phyloP scores from a whole-genome alignment of 768 basidiomycete species.

The Hysterangium stoloniferum region DNA sequence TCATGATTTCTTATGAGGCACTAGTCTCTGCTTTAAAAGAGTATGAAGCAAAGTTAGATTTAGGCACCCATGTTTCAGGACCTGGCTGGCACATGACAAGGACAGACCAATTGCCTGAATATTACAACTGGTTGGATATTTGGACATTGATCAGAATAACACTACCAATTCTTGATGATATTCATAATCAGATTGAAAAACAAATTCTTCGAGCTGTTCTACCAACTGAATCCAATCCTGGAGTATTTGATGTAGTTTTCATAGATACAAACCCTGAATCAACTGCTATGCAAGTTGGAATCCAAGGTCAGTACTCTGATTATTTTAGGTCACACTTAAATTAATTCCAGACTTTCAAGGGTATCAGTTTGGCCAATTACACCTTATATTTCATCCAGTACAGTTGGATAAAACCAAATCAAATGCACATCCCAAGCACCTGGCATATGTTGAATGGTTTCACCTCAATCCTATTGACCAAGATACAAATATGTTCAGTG shows the following conservation, averaged over 20 bases:
- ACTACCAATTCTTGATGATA: constrained; percentile 21
- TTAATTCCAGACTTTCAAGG: background rate
- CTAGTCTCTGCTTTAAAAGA: background rate
- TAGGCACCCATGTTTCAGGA: background rate
- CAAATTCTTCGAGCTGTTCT: background rate
- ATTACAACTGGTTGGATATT: background rate
- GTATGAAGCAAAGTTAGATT: background rate
- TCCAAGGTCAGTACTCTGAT: background rate
- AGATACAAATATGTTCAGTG: background rate
- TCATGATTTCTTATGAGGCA: background rate
- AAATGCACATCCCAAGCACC: constrained; percentile 8
- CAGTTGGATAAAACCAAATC: constrained; percentile 1
- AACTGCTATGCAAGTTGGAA: background rate
- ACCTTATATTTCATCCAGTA: constrained; percentile 12
- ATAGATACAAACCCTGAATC: background rate
- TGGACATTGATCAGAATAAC: background rate
- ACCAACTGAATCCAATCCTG: background rate
- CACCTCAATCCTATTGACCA: background rate
- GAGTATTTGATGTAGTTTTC: background rate
- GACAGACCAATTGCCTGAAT: background rate
- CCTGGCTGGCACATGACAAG: background rate
- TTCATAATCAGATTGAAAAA: constrained; percentile 11
- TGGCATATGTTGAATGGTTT: constrained; percentile 24
- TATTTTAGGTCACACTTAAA: background rate
- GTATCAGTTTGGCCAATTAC: constrained; percentile 12